phyloP scores from a whole-genome alignment of 2,329 filamentous ascomycete species.

The Diaporthe longicolla region DNA sequence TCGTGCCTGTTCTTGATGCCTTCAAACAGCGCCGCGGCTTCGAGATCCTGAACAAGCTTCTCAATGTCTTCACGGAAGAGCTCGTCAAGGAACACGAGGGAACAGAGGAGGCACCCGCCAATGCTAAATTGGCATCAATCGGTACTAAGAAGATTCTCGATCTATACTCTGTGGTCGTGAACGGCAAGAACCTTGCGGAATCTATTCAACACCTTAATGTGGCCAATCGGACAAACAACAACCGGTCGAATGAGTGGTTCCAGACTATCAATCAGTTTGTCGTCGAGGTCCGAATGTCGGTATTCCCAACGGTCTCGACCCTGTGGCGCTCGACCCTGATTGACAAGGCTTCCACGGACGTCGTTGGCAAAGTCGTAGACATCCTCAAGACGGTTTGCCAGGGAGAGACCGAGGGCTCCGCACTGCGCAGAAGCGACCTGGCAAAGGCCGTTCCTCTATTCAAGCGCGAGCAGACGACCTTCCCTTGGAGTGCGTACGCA shows the following conservation, averaged over 20 bases:
- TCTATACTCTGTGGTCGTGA: slow-evolving; percentile 82
- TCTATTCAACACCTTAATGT: slow-evolving; percentile 72
- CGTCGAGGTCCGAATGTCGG: slow-evolving; percentile 85
- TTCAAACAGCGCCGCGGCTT: slow-evolving; percentile 89
- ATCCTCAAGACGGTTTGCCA: slow-evolving; percentile 84
- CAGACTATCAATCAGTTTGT: slow-evolving; percentile 79
- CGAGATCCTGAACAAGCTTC: slow-evolving; percentile 78
- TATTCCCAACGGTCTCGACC: slow-evolving; percentile 81
- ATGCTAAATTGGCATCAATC: slow-evolving; percentile 65
- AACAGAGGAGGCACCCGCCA: slow-evolving; percentile 59
- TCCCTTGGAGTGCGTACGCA: slow-evolving; percentile 61
- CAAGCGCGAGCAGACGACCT: slow-evolving; percentile 59
- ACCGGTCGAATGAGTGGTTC: slow-evolving; percentile 57
- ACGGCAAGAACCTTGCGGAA: slow-evolving; percentile 85
- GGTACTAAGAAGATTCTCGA: slow-evolving; percentile 87
- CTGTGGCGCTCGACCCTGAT: slow-evolving; percentile 90
- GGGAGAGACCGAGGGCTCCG: slow-evolving; percentile 81
- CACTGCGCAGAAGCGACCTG: slow-evolving; percentile 73
- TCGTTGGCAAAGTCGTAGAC: slow-evolving; percentile 84
- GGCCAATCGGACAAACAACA: slow-evolving; percentile 52
- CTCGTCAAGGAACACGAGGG: slow-evolving; percentile 57
- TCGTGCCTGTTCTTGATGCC: slow-evolving; percentile 84
- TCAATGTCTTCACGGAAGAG: slow-evolving; percentile 76
- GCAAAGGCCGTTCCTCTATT: slow-evolving; percentile 55
- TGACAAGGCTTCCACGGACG: slow-evolving; percentile 82